Base-by-base conservation (phyloP, 2,329 filamentous ascomycete species). In the Exophiala mesophila region DNA sequence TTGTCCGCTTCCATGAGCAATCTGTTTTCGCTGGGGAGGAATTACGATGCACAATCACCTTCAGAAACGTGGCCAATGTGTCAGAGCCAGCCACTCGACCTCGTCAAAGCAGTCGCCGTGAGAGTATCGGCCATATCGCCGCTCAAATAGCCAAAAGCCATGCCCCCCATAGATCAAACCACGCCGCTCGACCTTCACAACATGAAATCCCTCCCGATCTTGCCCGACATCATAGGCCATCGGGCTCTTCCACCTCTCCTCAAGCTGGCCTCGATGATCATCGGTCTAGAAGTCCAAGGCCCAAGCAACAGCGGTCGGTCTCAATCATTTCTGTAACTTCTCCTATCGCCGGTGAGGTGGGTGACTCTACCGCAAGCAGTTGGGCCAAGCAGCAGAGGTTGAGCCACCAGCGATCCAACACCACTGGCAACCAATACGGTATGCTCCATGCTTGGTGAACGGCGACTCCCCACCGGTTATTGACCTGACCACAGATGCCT, bases 11-110 rank as follows among this genome's bases (percentile, higher is more conserved):
- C 85, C 84, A 88, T 64, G 86, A 94, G 62, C 82, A 90, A 64
- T 89, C 86, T 49, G 87, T 98, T 58, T 98, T 97, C 68, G 87
- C 92, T 44, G 92, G 92, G 66, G 92, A 98, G 72, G 85, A 95
- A 60, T 78, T 97, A 60, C 86, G 89, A 69, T 97, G 92, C 68
- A 88, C 83, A 55, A 94, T 98, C 64, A 96, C 87, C 37, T 98
- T 98, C 70, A 90, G 85, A 68, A 98, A 98, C 63, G 76, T 89
- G 36, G 71, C 76, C 20, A 64, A 59, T 50, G 74, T 78, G 30
- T 60, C 76, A 36, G 68, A 67, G 28, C 59, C 55, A 47, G 56
- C 57, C 32, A 59, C 65, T 20, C 29, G 41, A 12, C 35, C 29
- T 56, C 55, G 38, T 45, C 56, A 41, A 55, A 57, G 49, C 44